phyloP scores from a whole-genome alignment of 1,284 basidiomycete genomes.

The Rhodotorula sp. region DNA sequence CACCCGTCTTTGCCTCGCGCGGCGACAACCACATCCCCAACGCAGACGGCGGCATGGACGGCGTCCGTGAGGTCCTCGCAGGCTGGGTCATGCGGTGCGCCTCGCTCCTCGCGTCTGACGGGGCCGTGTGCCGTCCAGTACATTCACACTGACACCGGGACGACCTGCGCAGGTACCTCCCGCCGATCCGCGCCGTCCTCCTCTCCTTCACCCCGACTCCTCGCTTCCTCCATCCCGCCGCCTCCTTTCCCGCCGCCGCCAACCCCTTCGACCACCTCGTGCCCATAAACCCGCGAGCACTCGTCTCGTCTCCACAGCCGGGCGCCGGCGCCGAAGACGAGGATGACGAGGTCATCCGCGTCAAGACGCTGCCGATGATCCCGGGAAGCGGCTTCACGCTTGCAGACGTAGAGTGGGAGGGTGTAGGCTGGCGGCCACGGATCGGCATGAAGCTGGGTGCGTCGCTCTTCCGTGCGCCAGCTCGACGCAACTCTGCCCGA shows the following conservation, averaged over 20 bases:
- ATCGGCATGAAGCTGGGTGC: constrained; percentile 80
- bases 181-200: constrained; percentile 81
- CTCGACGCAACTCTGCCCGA: constrained; percentile 5
- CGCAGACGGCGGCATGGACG: constrained; percentile 49
- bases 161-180: constrained; percentile 69
- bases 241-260: constrained; percentile 58
- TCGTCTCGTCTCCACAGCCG: constrained; percentile 1
- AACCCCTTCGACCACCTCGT: constrained; percentile 27
- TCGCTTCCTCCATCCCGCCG: constrained; percentile 66
- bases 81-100: constrained; percentile 86
- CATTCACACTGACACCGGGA: background rate
- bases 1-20: constrained; percentile 73
- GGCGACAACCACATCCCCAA: constrained; percentile 39
- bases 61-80: constrained; percentile 84
- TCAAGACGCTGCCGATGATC: constrained; percentile 48
- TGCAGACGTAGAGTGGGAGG: constrained; percentile 74
- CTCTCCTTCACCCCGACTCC: constrained; percentile 73
- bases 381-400: constrained; percentile 85
- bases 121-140: background rate
- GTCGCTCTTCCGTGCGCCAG: constrained; percentile 44
- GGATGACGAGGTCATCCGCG: constrained; percentile 4
- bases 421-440: constrained; percentile 84
- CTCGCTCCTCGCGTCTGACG: background rate
- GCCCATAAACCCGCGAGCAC: background rate
- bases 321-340: constrained; percentile 5